Evolutionary conservation across 768 basidiomycete species (phyloP).

Genomic region (Tremella fuciformis): DNA sequence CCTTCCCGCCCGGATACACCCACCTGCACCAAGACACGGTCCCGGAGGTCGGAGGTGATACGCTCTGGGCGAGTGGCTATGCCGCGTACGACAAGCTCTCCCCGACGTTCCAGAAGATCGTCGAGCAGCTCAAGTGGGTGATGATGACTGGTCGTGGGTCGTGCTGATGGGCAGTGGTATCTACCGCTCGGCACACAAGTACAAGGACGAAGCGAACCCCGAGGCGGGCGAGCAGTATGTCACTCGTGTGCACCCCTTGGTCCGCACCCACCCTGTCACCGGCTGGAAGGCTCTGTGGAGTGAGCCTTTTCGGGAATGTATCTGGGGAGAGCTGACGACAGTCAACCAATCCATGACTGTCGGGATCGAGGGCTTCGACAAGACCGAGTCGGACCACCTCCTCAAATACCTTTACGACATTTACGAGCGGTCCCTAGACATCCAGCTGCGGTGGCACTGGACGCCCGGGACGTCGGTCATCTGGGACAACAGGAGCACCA

Average conservation of each 20-base stretch:
- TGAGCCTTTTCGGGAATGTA: too few relatives aligned
- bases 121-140: slow-evolving; percentile 20
- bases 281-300: slow-evolving; percentile 40
- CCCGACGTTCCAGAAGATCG: slow-evolving; percentile 24
- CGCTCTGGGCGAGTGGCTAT: slow-evolving; percentile 19
- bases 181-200: slow-evolving; percentile 31
- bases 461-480: slow-evolving; percentile 36
- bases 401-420: slow-evolving; percentile 43
- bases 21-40: slow-evolving; percentile 29
- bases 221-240: slow-evolving; percentile 8
- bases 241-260: slow-evolving; percentile 6
- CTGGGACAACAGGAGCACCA: slow-evolving; percentile 46
- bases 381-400: slow-evolving; percentile 44
- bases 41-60: slow-evolving; percentile 25
- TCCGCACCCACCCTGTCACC: slow-evolving; percentile 19
- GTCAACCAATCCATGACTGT: slow-evolving; percentile 44
- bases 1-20: slow-evolving; percentile 14
- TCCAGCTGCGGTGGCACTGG: slow-evolving; percentile 51
- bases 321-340: too few relatives aligned
- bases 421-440: slow-evolving; percentile 28
- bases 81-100: slow-evolving; percentile 28
- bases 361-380: slow-evolving; percentile 44
- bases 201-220: slow-evolving; percentile 24
- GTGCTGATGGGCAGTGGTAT: slow-evolving; percentile 5
- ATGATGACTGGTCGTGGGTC: not conserved